Percentiles rank a stretch among this genome's conserved stretches.
These are phyloP conservation scores for Alisma plantagoaquatica DNA, from an alignment of 106 monocot genomes.

Conservation along the genomic window DNA sequence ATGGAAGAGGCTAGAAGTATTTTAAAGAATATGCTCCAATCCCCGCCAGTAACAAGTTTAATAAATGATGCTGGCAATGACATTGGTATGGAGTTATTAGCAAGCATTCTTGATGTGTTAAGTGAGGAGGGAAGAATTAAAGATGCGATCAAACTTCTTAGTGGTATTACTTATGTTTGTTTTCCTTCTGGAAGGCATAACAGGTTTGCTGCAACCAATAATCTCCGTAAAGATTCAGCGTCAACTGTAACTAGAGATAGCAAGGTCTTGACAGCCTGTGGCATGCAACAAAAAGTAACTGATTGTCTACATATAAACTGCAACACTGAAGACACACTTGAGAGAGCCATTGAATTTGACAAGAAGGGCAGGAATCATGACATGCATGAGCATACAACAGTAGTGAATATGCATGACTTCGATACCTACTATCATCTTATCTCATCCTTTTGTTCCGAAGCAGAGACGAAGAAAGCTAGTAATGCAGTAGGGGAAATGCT, in stretches of 20 bases:
- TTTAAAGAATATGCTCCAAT: conserved; percentile 69
- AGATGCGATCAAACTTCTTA: conserved; percentile 53
- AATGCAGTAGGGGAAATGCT: conserved; percentile 21
- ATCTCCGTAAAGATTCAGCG: too few relatives aligned
- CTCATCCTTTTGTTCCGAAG: conserved; percentile 65
- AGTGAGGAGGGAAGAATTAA: conserved; percentile 71
- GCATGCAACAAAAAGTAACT: neutral
- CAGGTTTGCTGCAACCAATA: conserved; percentile 1
- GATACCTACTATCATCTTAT: conserved; percentile 56
- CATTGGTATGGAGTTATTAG: conserved; percentile 39
- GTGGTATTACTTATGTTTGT: conserved; percentile 38
- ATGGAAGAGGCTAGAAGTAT: conserved; percentile 86
- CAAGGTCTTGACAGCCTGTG: neutral
- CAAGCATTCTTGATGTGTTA: conserved; percentile 34
- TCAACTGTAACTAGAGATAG: neutral
- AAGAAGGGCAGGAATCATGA: conserved; percentile 6
- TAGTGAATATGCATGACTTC: conserved; percentile 34
- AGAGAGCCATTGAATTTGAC: conserved; percentile 9
- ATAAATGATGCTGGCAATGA: conserved; percentile 48
- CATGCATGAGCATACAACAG: neutral
- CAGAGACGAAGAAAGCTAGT: conserved; percentile 60
- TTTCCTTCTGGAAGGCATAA: conserved; percentile 27
- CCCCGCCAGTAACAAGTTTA: conserved; percentile 25
- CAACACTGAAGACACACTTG: neutral
- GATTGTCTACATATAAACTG: neutral